A percentile compares a stretch with the other conserved stretches of the same genome.
Conservation (phyloP, 768 basidiomycete genomes). For the Amanita exitialis region DNA sequence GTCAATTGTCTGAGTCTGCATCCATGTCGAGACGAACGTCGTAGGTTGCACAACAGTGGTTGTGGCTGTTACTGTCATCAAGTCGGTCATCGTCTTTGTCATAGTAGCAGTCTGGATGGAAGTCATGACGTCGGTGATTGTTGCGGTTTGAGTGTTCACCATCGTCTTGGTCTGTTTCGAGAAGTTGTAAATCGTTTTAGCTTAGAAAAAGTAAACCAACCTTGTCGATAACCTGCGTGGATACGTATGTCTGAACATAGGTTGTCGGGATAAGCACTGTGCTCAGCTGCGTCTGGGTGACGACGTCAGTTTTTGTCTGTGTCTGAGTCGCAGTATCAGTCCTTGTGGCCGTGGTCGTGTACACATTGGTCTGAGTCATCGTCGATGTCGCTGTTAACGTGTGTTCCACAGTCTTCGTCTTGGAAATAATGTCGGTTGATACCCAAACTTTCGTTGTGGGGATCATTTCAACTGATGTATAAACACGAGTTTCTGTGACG, state of each 20-base stretch:
- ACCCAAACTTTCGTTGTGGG: conserved; percentile 61
- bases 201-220: conserved; percentile 22
- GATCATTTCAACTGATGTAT: conserved; percentile 42
- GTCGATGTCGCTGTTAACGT: conserved; percentile 58
- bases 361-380: conserved; percentile 41
- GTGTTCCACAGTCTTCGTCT: conserved; percentile 43
- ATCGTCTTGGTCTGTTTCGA: conserved; percentile 41
- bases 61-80: conserved; percentile 39
- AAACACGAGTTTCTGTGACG: conserved; percentile 32
- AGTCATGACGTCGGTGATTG: conserved; percentile 44
- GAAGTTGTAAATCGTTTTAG: background rate
- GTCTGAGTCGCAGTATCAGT: conserved; percentile 40
- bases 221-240: conserved; percentile 50
- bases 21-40: conserved; percentile 42
- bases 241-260: conserved; percentile 39
- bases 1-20: conserved; percentile 48
- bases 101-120: conserved; percentile 42
- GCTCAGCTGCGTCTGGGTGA: conserved; percentile 35
- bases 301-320: conserved; percentile 45
- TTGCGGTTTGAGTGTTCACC: conserved; percentile 37
- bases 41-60: conserved; percentile 48
- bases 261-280: conserved; percentile 51
- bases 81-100: conserved; percentile 37
- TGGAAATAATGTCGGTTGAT: conserved; percentile 55
- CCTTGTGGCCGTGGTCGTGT: conserved; percentile 37